These are phyloP conservation scores for Delitschia confertaspora DNA, from an alignment of 495 filamentous ascomycete species.

Conservation along the genomic window DNA sequence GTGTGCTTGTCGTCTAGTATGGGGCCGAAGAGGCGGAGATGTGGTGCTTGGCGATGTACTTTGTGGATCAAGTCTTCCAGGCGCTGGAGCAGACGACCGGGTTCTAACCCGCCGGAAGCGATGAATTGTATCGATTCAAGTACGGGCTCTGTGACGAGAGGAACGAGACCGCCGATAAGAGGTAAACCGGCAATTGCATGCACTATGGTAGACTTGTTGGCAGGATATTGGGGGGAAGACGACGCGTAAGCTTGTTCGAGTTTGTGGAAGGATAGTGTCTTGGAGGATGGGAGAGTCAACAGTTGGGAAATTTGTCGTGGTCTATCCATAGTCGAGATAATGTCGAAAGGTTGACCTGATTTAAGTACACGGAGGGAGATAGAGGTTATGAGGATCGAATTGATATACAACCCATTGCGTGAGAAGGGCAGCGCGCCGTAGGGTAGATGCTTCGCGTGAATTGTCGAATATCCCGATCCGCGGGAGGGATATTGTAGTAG, in stretches of 20 bases:
- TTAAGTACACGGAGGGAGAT: conserved; percentile 3
- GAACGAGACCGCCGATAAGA: conserved; percentile 12
- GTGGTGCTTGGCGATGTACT: conserved; percentile 11
- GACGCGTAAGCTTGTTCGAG: too few species aligned
- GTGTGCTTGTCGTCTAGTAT: conserved; percentile 8
- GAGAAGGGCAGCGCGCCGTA: conserved; percentile 13
- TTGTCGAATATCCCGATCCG: conserved; percentile 9
- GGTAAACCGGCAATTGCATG: conserved; percentile 13
- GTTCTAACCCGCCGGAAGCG: conserved; percentile 7
- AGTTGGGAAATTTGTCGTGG: too few species aligned
- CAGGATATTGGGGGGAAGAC: too few species aligned
- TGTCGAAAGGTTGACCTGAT: conserved; percentile 1
- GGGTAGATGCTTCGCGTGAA: conserved; percentile 19
- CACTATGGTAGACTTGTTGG: conserved; percentile 5
- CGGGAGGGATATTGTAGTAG: conserved; percentile 5
- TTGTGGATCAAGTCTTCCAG: conserved; percentile 20
- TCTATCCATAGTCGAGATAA: too few species aligned
- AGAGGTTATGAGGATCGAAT: conserved; percentile 7
- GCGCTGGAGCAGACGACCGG: conserved; percentile 18
- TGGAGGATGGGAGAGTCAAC: conserved; percentile 2
- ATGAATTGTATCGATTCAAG: conserved; percentile 12
- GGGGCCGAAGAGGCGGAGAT: conserved; percentile 13
- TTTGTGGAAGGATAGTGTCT: conserved; percentile 1
- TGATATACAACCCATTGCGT: not conserved
- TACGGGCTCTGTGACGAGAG: conserved; percentile 7